Evolutionary conservation across 106 monocot genomes (phyloP).

Genomic region (Allium fistulosum): DNA sequence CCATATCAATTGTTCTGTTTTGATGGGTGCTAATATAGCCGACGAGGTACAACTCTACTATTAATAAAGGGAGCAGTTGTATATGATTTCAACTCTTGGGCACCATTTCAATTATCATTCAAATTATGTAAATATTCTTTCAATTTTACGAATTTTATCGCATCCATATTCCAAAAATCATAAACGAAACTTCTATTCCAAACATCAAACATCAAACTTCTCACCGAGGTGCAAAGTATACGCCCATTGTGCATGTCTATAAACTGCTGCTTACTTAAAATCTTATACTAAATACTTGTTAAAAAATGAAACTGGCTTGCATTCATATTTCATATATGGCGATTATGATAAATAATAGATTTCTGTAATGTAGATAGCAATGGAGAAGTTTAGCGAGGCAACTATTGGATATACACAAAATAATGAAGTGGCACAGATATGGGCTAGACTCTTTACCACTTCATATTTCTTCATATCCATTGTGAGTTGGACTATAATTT

Average conservation of each 20-base stretch:
- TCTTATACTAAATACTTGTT: too few species aligned
- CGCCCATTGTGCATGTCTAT: too few species aligned
- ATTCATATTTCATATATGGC: too few species aligned
- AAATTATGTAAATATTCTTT: too few species aligned
- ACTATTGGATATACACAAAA: constrained; percentile 66
- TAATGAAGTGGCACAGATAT: constrained; percentile 63
- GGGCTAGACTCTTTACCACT: constrained; percentile 58
- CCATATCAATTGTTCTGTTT: constrained; percentile 72
- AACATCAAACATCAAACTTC: not conserved
- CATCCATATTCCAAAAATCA: not conserved
- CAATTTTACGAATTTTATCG: too few species aligned
- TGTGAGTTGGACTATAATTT: constrained; percentile 28
- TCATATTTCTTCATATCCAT: constrained; percentile 72
- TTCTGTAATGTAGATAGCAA: constrained; percentile 49
- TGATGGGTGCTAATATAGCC: constrained; percentile 94
- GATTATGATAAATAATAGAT: too few species aligned
- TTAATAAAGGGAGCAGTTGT: too few species aligned
- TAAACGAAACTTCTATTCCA: not conserved
- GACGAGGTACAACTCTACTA: constrained; percentile 37
- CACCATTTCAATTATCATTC: too few species aligned
- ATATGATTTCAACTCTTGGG: too few species aligned
- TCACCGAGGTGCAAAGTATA: too few species aligned
- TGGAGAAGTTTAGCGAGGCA: constrained; percentile 83
- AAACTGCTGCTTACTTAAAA: too few species aligned
- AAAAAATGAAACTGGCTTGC: too few species aligned